Evolutionary conservation across 2,329 filamentous ascomycete species (phyloP).

Genomic region (Aspergillus ibericus): DNA sequence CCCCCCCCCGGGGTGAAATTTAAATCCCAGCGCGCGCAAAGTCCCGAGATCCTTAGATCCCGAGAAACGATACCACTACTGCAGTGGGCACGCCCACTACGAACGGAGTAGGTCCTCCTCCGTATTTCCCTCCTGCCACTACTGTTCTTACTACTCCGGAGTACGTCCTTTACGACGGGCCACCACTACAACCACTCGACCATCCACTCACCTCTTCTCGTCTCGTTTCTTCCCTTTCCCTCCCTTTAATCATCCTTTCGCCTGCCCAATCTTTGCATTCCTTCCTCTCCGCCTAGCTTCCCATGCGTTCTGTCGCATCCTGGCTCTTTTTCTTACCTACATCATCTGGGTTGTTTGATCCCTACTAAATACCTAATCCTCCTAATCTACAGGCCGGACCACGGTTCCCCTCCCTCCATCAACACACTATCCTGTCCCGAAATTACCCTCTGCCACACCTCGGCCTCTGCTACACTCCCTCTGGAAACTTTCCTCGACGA

Average conservation of each 20-base stretch:
- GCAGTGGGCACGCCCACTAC: background rate
- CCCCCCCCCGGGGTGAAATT: background rate
- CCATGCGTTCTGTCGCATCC: slow-evolving; percentile 22
- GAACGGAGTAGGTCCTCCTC: slow-evolving; percentile 1
- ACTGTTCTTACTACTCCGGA: background rate
- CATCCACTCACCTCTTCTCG: background rate
- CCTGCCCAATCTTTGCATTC: slow-evolving; percentile 12
- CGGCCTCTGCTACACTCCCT: background rate
- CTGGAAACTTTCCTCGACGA: slow-evolving; percentile 11
- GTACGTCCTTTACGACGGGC: background rate
- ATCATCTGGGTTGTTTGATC: slow-evolving; percentile 2
- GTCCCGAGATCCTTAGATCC: slow-evolving; percentile 16
- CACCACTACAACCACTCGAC: background rate
- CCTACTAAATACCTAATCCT: slow-evolving; percentile 3
- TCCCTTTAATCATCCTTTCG: slow-evolving; percentile 18
- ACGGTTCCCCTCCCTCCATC: background rate
- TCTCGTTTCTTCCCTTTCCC: background rate
- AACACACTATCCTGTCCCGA: background rate
- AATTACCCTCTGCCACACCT: slow-evolving; percentile 15
- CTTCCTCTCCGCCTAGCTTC: slow-evolving; percentile 23
- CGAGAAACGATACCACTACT: slow-evolving; percentile 15
- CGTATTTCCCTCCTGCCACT: background rate
- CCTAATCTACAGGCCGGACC: slow-evolving; percentile 10
- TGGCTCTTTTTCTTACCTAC: slow-evolving; percentile 9
- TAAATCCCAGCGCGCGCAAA: slow-evolving; percentile 14